A percentile compares a stretch with the other conserved stretches of the same genome.
Conservation (phyloP, 108 stramenopile genomes). For the Cylindrotheca fusiformis region DNA sequence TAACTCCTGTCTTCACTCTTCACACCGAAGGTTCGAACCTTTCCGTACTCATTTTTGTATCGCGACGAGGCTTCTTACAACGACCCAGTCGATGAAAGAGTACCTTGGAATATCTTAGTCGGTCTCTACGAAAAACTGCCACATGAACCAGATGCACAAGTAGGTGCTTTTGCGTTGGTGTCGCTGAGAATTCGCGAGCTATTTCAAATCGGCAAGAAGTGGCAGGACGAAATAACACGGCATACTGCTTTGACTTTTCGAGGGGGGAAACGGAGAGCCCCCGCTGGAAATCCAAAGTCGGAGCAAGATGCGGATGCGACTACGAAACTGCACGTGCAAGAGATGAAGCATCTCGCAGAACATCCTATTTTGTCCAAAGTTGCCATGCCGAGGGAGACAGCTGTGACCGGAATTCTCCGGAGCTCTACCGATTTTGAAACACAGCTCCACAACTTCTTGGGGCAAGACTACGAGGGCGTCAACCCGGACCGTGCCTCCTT, state of each 20-base stretch:
- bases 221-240: slow-evolving; percentile 51
- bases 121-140: slow-evolving; percentile 36
- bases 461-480: slow-evolving; percentile 41
- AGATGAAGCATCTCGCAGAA: slow-evolving; percentile 28
- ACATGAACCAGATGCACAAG: slow-evolving; percentile 12
- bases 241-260: slow-evolving; percentile 40
- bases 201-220: slow-evolving; percentile 42
- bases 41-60: slow-evolving; percentile 32
- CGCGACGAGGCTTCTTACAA: slow-evolving; percentile 25
- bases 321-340: slow-evolving; percentile 16
- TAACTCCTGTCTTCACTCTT: background rate
- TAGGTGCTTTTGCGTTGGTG: slow-evolving; percentile 51
- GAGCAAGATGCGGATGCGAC: slow-evolving; percentile 9
- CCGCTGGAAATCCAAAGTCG: background rate
- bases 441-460: slow-evolving; percentile 47
- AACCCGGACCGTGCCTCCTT: slow-evolving; percentile 56
- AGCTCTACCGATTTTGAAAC: slow-evolving; percentile 46
- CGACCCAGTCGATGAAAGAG: slow-evolving; percentile 15
- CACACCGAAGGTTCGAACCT: slow-evolving; percentile 28
- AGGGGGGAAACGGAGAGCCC: slow-evolving; percentile 39
- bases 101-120: slow-evolving; percentile 43
- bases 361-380: slow-evolving; percentile 42
- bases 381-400: slow-evolving; percentile 48
- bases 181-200: slow-evolving; percentile 49
- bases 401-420: slow-evolving; percentile 35